Conservation (phyloP, 305 asterid species). For the Salvia sclarea region DNA sequence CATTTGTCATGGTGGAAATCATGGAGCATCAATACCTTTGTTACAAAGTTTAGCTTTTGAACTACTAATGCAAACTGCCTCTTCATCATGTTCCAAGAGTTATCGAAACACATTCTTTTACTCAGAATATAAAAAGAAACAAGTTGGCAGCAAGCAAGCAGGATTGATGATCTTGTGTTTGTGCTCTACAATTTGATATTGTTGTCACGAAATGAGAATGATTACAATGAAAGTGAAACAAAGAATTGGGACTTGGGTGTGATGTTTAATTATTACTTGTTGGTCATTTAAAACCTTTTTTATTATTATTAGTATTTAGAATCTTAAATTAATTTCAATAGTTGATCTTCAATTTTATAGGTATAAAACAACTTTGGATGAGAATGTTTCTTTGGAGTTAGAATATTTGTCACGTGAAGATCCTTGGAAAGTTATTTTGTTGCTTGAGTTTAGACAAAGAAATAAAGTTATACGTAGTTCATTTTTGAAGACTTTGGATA, state of each 20-base stretch:
- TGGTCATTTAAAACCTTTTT: too few species aligned
- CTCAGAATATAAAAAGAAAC: background rate
- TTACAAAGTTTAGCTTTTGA: constrained; percentile 1
- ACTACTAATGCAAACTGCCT: background rate
- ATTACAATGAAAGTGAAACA: background rate
- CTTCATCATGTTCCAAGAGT: background rate
- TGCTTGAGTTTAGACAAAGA: too few species aligned
- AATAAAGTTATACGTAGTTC: too few species aligned
- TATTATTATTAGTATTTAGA: too few species aligned
- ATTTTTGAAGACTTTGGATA: too few species aligned
- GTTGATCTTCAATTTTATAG: background rate
- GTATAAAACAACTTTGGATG: background rate
- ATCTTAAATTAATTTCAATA: background rate
- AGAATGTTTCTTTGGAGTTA: background rate
- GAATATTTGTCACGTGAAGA: background rate
- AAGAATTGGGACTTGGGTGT: background rate
- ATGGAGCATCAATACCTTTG: background rate
- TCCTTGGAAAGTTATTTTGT: background rate
- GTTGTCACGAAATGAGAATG: background rate
- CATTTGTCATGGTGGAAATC: too few species aligned
- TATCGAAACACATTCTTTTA: background rate
- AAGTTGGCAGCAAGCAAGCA: background rate
- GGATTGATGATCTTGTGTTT: too few species aligned
- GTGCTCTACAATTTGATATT: background rate
- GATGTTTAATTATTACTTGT: background rate